Base-by-base conservation (phyloP, 768 basidiomycete species). In the Suillus decipiens region DNA sequence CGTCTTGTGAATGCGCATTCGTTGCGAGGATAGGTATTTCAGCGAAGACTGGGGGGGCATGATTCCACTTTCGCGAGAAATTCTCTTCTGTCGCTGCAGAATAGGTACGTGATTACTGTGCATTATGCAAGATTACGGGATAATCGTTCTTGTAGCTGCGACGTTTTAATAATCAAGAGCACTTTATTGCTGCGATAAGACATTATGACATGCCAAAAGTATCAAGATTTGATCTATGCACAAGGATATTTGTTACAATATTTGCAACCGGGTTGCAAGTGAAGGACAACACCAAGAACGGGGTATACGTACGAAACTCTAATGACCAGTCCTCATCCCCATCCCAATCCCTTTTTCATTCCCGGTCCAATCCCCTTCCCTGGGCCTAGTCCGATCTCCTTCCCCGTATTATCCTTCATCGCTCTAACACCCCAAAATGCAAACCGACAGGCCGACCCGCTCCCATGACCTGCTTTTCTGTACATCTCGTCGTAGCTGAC, bases 401-500 rank as follows among this genome's bases (percentile, higher is more conserved):
- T 69, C 2, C 77, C 77, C 31, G 64, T 64, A 19, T 71, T 69
- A 50, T 74, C 70, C 57, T 69, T 76, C 69, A 76, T 69, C 2
- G 76, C 78, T 37, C 78, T 68, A 17, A 79, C 74, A 36, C 73
- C 79, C 79, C 78, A 80, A 63, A 79, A 79, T 1, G 73, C 70
- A 50, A 74, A 71, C 33, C 67, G 70, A 59, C 66, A 63, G 39
- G 58, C 70, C 19, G 73, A 68, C 11, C 77, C 77, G 2, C 63
- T 67, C 5, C 79, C 76, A 36, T 80, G 76, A 7, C 76, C 79
- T 34, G 71, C 76, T 57, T 76, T 74, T 19, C 68, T 67, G 60
- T 78, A 77, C 65, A 79, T 62, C 39, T 61, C 62, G 51, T 76
- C 75, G 54, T 76, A 78, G 42, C 60, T 67, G 22, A 80, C 70